Conservation (phyloP, 2,329 filamentous ascomycete species). For the Harringtonia lauricola region DNA sequence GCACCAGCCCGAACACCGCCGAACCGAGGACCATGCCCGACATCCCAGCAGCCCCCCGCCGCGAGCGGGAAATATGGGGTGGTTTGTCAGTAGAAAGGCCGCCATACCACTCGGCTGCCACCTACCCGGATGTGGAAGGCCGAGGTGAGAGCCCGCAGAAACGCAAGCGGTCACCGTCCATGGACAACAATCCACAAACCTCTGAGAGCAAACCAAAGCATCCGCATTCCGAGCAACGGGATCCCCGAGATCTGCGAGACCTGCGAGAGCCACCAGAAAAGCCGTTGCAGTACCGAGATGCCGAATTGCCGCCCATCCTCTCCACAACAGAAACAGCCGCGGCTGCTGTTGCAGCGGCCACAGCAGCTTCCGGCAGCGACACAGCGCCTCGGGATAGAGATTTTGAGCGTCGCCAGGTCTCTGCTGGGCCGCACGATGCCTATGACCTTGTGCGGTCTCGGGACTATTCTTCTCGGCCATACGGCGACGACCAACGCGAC, state of each 20-base stretch:
- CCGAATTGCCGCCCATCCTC: neutral
- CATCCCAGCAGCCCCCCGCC: slow-evolving; percentile 15
- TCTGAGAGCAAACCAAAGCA: slow-evolving; percentile 15
- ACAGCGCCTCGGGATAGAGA: neutral
- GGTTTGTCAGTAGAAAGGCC: slow-evolving; percentile 28
- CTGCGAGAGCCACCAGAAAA: too few relatives aligned
- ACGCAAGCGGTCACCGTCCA: slow-evolving; percentile 59
- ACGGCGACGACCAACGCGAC: neutral
- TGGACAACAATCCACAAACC: slow-evolving; percentile 29
- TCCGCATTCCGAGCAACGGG: slow-evolving; percentile 18
- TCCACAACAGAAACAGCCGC: slow-evolving; percentile 5
- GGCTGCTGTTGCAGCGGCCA: slow-evolving; percentile 6
- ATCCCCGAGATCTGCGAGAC: too few relatives aligned
- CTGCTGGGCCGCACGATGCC: slow-evolving; percentile 6
- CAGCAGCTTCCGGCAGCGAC: slow-evolving; percentile 1
- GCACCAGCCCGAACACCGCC: slow-evolving; percentile 7
- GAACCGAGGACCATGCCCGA: slow-evolving; percentile 18
- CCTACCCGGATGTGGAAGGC: slow-evolving; percentile 33
- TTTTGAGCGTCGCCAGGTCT: neutral
- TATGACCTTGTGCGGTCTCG: slow-evolving; percentile 3
- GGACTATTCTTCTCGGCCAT: neutral
- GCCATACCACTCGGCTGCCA: slow-evolving; percentile 24
- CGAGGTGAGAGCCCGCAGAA: slow-evolving; percentile 43
- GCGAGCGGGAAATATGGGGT: slow-evolving; percentile 29
- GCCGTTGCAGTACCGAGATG: neutral